Conservation (phyloP, 345 rosid genomes). For the Crucihimalaya himalaica region DNA sequence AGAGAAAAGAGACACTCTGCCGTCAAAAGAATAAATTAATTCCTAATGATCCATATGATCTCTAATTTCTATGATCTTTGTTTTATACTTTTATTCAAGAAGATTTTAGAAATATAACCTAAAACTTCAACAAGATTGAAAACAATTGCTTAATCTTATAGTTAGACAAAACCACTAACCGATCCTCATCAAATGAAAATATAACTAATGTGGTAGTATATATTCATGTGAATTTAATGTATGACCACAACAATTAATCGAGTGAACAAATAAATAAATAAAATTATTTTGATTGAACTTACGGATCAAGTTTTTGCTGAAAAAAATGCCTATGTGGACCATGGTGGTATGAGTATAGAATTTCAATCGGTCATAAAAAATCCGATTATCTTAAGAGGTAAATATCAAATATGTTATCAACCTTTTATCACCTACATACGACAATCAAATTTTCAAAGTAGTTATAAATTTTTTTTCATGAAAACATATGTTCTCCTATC, state of each 20-base stretch:
- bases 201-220: not conserved
- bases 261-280: not conserved
- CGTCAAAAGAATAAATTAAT: not conserved
- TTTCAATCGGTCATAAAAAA: not conserved
- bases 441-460: not conserved
- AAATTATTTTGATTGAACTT: not conserved
- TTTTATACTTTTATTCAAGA: not conserved
- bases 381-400: not conserved
- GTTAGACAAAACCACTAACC: not conserved
- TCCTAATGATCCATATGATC: conserved; percentile 15
- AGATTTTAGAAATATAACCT: not conserved
- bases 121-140: not conserved
- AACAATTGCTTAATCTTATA: not conserved
- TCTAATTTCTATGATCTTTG: conserved; percentile 11
- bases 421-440: not conserved
- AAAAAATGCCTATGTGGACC: not conserved
- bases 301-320: conserved; percentile 16
- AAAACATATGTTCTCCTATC: not conserved
- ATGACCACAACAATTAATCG: not conserved
- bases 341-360: not conserved
- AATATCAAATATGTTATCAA: not conserved
- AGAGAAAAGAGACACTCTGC: not conserved
- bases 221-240: not conserved
- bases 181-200: not conserved
- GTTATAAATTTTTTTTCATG: not conserved